A percentile compares a stretch with the other conserved stretches of the same genome.
Evolutionary conservation across 495 filamentous ascomycete species (phyloP).

Genomic region (Trichocladium uniseriatum): DNA sequence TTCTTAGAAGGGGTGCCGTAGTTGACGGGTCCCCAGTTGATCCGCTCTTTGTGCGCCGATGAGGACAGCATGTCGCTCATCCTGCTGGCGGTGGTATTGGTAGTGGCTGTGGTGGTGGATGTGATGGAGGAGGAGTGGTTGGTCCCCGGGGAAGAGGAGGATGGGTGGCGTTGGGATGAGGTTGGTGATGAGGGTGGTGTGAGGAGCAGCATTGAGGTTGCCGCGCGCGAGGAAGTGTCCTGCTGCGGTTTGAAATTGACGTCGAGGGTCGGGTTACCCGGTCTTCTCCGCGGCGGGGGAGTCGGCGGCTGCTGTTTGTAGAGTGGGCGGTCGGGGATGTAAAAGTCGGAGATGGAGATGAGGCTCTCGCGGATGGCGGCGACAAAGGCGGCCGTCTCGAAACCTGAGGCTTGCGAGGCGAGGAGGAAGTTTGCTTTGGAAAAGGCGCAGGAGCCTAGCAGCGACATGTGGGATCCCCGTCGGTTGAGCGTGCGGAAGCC

Average conservation of each 20-base stretch:
- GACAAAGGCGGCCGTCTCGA: slow-evolving; percentile 33
- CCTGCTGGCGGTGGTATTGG: neutral
- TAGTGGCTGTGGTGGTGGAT: neutral
- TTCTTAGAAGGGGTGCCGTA: neutral
- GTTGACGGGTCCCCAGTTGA: neutral
- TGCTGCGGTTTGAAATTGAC: neutral
- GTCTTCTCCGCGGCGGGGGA: neutral
- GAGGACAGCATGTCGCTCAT: too few species aligned
- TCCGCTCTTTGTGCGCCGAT: neutral
- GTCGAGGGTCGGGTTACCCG: neutral
- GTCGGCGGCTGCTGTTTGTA: neutral
- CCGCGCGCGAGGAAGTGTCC: neutral
- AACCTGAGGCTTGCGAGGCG: slow-evolving; percentile 30
- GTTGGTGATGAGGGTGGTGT: slow-evolving; percentile 12
- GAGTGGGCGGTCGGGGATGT: slow-evolving; percentile 24
- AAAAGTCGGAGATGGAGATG: slow-evolving; percentile 26
- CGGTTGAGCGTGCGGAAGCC: slow-evolving; percentile 4
- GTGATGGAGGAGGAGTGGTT: neutral
- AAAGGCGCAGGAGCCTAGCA: slow-evolving; percentile 20
- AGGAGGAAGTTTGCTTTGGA: slow-evolving; percentile 37
- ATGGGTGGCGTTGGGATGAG: neutral
- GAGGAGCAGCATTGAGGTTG: slow-evolving; percentile 6
- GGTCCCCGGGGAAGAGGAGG: neutral
- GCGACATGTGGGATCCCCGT: slow-evolving; percentile 1
- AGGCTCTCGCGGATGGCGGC: slow-evolving; percentile 34